phyloP scores from a whole-genome alignment of 129 eudicot genomes.

The Tagetes erecta region DNA sequence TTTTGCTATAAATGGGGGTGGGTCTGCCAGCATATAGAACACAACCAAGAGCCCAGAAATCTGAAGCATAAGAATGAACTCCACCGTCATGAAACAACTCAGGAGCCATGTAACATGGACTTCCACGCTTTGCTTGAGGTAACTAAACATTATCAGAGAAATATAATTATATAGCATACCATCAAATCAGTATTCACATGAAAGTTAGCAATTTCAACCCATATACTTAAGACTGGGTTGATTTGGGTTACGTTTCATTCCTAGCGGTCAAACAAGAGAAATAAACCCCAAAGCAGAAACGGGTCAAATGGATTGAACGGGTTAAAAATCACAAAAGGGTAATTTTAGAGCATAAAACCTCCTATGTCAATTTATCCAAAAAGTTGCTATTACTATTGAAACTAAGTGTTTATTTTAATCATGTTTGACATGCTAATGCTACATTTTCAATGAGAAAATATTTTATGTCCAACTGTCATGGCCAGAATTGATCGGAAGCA shows the following conservation, averaged over 20 bases:
- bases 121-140: constrained; percentile 98
- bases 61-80: constrained; percentile 96
- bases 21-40: constrained; percentile 84
- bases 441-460: not conserved
- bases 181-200: not conserved
- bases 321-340: not conserved
- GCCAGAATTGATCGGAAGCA: not conserved
- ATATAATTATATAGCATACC: constrained; percentile 12
- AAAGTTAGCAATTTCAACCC: not conserved
- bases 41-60: constrained; percentile 99
- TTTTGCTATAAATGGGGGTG: constrained; percentile 77
- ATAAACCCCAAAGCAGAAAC: not conserved
- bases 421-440: not conserved
- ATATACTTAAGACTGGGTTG: not conserved
- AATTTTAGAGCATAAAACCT: not conserved
- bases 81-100: constrained; percentile 97
- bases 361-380: not conserved
- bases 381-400: not conserved
- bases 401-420: not conserved
- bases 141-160: constrained; percentile 49
- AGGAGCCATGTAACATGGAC: constrained; percentile 99
- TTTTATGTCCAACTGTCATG: not conserved
- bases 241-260: not conserved
- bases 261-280: not conserved
- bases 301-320: not conserved